phyloP scores from a whole-genome alignment of 2,329 filamentous ascomycete species.

The Reticulascus tulasneorum region DNA sequence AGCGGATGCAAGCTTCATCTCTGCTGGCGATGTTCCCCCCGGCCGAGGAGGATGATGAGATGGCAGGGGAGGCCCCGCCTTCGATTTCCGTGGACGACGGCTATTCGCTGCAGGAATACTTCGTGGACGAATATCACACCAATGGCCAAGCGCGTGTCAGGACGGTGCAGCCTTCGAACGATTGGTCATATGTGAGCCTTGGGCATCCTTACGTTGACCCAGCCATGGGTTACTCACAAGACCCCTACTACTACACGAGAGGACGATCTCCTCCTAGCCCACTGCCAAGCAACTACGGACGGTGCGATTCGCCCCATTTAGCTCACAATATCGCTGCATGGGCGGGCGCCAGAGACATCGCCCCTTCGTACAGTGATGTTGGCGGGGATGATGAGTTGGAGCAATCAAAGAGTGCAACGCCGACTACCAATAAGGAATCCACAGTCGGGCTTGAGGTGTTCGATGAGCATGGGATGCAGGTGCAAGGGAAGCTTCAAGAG shows the following conservation, averaged over 20 bases:
- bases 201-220: constrained; percentile 32
- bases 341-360: constrained; percentile 34
- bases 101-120: constrained; percentile 33
- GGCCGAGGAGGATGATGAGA: constrained; percentile 3
- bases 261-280: constrained; percentile 53
- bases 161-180: constrained; percentile 36
- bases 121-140: constrained; percentile 28
- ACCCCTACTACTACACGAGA: constrained; percentile 43
- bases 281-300: constrained; percentile 38
- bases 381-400: constrained; percentile 18
- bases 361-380: constrained; percentile 34
- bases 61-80: constrained; percentile 17
- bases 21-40: constrained; percentile 66
- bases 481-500: constrained; percentile 10
- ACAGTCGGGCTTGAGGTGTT: constrained; percentile 4
- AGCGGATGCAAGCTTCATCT: constrained; percentile 67
- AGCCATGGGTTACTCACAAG: constrained; percentile 30
- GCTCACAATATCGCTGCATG: constrained; percentile 28
- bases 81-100: constrained; percentile 38
- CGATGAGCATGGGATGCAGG: constrained; percentile 5
- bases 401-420: constrained; percentile 9
- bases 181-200: constrained; percentile 37
- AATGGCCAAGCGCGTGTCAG: constrained; percentile 31
- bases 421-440: constrained; percentile 12
- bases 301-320: constrained; percentile 25